phyloP scores from a whole-genome alignment of 2,329 filamentous ascomycete species.

The Aspergillus neoniger region DNA sequence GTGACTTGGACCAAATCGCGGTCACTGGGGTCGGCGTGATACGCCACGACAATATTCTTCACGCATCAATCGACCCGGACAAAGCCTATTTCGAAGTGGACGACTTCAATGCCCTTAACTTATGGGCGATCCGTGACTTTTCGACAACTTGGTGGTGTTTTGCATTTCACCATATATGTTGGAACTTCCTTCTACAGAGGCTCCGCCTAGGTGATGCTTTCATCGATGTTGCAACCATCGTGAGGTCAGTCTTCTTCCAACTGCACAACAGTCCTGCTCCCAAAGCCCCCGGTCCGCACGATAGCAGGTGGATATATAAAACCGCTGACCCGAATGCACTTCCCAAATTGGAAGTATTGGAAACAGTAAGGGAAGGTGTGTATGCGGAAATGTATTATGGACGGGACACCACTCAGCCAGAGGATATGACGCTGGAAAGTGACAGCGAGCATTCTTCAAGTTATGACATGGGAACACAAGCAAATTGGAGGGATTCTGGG shows the following conservation, averaged over 20 bases:
- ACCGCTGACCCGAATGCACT: not conserved
- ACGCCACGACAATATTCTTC: not conserved
- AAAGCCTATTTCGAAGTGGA: not conserved
- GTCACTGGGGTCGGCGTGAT: constrained; percentile 13
- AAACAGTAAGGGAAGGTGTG: not conserved
- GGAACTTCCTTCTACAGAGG: constrained; percentile 15
- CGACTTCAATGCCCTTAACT: not conserved
- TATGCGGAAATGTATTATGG: too few species aligned
- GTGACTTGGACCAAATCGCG: not conserved
- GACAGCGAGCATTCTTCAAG: too few species aligned
- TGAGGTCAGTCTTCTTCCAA: constrained; percentile 12
- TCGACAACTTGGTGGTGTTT: constrained; percentile 8
- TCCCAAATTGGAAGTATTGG: not conserved
- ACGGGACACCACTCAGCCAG: not conserved
- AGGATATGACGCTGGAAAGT: not conserved
- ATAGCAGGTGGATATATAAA: too few species aligned
- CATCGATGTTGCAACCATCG: not conserved
- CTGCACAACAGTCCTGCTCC: constrained; percentile 14
- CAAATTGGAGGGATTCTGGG: too few species aligned
- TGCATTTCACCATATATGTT: constrained; percentile 19
- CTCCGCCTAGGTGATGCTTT: not conserved
- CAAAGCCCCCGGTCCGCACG: not conserved
- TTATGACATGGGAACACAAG: too few species aligned
- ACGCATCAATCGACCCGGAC: constrained; percentile 1
- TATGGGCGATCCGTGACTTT: constrained; percentile 6